Base-by-base conservation (phyloP, 192 early-diverging fungal genomes). In the Coemansia sp. region DNA sequence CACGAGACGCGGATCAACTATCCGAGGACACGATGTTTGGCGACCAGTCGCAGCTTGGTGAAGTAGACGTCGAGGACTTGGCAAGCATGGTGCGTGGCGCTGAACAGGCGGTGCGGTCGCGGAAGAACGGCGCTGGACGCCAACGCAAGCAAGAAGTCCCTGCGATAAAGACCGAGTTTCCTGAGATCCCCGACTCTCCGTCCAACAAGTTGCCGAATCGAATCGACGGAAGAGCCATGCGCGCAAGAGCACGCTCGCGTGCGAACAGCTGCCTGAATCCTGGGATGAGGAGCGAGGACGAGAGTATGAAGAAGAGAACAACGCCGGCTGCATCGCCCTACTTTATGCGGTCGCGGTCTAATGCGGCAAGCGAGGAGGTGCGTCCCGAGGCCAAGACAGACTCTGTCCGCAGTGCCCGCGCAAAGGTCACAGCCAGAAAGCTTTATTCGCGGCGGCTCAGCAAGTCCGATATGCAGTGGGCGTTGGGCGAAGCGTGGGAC, bases 401-500 rank as follows among this genome's bases (percentile, higher is more conserved):
- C 9, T 59, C 64, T 32, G 76, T 79, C 41, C 67, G 70, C 53
- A 73, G 48, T 42, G 76, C 76, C 7, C 76, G 71, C 19, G 76
- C 71, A 42, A 73, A 67, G 55, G 76, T 61, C 41, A 62, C 62
- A 9, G 71, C 71, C 11, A 65, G 61, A 50, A 73, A 73, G 61
- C 60, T 73, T 23, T 79, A 79, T 43, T 79, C 76, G 59, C 67
- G 76, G 7, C 54, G 76, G 19, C 68, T 79, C 50, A 79, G 76
- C 68, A 62, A 55, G 20, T 79, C 76, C 0, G 76, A 79, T 55
- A 79, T 79, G 76, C 76, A 73, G 62, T 79, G 76, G 76, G 76
- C 76, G 15, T 65, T 79, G 63, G 76, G 76, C 25, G 76, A 79
- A 62, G 76, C 70, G 65, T 79, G 76, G 76, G 76, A 79, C 52